Evolutionary conservation across 306 rosid species (phyloP), one percentile per base, ranked within the genome.

Genomic region (Neltuma alba): DNA sequence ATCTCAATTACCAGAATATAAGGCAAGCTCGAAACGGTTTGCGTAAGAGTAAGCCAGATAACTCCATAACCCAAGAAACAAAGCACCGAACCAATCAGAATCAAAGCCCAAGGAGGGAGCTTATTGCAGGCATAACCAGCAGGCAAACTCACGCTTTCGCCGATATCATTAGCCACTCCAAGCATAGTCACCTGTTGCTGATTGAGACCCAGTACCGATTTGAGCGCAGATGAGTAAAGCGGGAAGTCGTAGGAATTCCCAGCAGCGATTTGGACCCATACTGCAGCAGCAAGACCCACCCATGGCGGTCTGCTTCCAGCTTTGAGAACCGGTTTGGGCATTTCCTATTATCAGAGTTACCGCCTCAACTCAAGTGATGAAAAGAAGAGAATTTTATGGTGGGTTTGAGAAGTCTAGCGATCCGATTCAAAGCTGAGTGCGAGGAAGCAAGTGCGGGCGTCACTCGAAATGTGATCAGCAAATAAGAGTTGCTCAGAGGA

Each of bases 231-330:
- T 0, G 98, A 92, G 72, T 83, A 94, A 34, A 94, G 97, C 0
- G 97, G 91, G 75, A 94, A 94, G 87, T 82, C 89, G 76, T 83
- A 88, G 57, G 85, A 33, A 72, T 87, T 84, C 0, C 94, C 94
- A 6, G 92, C 86, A 11, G 92, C 94, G 33, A 89, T 81, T 87
- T 89, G 85, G 40, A 89, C 82, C 98, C 98, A 94, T 61, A 89
- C 92, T 11, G 97, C 98, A 9, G 97, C 96, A 7, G 84, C 96
- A 81, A 94, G 91, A 48, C 97, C 98, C 38, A 94, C 97, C 98
- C 97, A 94, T 54, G 97, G 98, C 1, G 98, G 96, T 27, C 98
- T 80, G 77, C 91, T 94, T 28, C 98, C 98, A 12, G 83, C 92
- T 88, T 94, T 94, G 38, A 89, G 79, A 78, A 79, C 87, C 38